Percentiles rank a stretch among this genome's conserved stretches.
Conservation (phyloP, 2,329 filamentous ascomycete species). For the Byssothecium circinans region DNA sequence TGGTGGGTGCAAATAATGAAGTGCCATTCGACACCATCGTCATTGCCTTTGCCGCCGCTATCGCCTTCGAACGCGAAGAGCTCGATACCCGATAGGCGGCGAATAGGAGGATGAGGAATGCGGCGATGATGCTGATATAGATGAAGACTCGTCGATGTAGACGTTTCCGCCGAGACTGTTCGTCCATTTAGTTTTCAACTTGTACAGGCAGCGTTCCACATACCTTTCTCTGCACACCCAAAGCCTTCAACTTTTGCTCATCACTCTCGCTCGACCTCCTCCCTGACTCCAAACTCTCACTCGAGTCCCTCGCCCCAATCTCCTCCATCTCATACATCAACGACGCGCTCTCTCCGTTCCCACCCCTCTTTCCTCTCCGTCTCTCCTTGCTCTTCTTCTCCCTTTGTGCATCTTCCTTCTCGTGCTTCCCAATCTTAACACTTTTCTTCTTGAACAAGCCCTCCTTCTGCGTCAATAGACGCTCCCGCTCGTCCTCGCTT, state of each 20-base stretch:
- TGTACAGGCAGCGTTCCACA: conserved; percentile 3
- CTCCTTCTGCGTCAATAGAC: conserved; percentile 40
- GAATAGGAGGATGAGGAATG: conserved; percentile 59
- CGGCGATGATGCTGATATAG: conserved; percentile 50
- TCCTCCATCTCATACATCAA: conserved; percentile 92
- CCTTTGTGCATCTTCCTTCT: conserved; percentile 19
- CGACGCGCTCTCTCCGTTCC: conserved; percentile 63
- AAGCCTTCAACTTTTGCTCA: conserved; percentile 55
- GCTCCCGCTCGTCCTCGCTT: conserved; percentile 52
- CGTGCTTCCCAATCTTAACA: conserved; percentile 34
- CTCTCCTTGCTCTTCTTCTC: conserved; percentile 12
- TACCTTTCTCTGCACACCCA: conserved; percentile 48
- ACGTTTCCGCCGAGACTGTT: conserved; percentile 34
- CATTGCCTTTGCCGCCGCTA: conserved; percentile 14
- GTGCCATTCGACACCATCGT: conserved; percentile 72
- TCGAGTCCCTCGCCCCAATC: conserved; percentile 60
- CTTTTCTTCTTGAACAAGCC: conserved; percentile 32
- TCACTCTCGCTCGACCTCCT: conserved; percentile 49
- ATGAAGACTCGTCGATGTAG: conserved; percentile 45
- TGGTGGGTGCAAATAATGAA: conserved; percentile 85
- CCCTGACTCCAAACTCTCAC: conserved; percentile 25
- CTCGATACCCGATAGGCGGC: conserved; percentile 60
- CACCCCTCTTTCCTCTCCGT: conserved; percentile 45
- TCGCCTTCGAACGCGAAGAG: background rate
- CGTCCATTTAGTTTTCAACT: conserved; percentile 35